Evolutionary conservation across 1,284 basidiomycete genomes (phyloP).

Genomic region (Cryptococcus sp.): DNA sequence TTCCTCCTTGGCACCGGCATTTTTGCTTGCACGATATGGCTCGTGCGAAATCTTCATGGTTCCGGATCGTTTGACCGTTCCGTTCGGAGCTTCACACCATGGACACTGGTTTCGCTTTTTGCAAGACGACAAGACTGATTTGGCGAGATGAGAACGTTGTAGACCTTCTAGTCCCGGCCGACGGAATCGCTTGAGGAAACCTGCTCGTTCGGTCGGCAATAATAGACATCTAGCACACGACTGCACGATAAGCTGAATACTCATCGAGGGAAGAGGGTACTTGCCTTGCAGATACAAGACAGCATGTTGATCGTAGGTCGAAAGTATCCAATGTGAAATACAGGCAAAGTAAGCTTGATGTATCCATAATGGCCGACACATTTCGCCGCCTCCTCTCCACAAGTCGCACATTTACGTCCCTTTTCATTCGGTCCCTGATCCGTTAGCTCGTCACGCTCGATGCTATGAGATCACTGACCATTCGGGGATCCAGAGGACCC

Average conservation of each 20-base stretch:
- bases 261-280: constrained; percentile 16
- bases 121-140: constrained; percentile 82
- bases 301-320: constrained; percentile 90
- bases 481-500: constrained; percentile 82
- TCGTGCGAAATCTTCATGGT: constrained; percentile 96
- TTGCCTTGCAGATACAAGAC: constrained; percentile 92
- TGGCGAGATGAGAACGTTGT: constrained; percentile 77
- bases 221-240: constrained; percentile 93
- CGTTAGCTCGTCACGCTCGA: neutral
- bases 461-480: constrained; percentile 54
- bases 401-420: constrained; percentile 87
- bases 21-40: constrained; percentile 94
- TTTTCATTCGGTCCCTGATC: constrained; percentile 91
- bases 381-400: constrained; percentile 84
- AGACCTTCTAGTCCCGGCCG: constrained; percentile 88
- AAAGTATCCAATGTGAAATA: constrained; percentile 98
- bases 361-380: constrained; percentile 98
- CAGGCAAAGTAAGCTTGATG: constrained; percentile 91
- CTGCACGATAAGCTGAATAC: constrained; percentile 48
- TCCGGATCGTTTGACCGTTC: constrained; percentile 93
- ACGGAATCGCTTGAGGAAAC: constrained; percentile 83
- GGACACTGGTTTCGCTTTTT: constrained; percentile 91
- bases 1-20: constrained; percentile 77
- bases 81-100: constrained; percentile 89
- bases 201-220: constrained; percentile 77